Conservation (phyloP, 2,329 filamentous ascomycete species). For the Monilinia polystroma region DNA sequence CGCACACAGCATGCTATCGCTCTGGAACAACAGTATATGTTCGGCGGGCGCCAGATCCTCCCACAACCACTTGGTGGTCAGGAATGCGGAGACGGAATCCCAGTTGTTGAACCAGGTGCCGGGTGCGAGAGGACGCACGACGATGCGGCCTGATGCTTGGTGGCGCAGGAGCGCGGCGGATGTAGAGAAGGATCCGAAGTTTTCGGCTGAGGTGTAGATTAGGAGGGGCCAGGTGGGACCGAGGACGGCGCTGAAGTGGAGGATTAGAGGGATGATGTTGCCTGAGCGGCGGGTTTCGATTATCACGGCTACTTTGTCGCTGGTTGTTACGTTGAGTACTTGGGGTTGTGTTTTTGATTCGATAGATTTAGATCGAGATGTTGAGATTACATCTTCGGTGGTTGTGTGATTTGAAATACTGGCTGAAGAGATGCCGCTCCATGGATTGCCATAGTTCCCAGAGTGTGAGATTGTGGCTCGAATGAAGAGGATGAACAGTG, state of each 20-base stretch:
- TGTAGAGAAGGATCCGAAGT: conserved; percentile 38
- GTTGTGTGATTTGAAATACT: background rate
- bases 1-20: conserved; percentile 41
- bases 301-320: conserved; percentile 42
- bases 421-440: background rate
- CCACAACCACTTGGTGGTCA: conserved; percentile 41
- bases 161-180: conserved; percentile 43
- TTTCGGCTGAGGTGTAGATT: conserved; percentile 42
- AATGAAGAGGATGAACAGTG: conserved; percentile 11
- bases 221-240: conserved; percentile 48
- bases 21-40: conserved; percentile 41
- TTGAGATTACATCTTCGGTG: background rate
- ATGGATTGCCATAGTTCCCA: background rate
- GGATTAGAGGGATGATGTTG: conserved; percentile 42
- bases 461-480: conserved; percentile 13
- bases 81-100: conserved; percentile 41
- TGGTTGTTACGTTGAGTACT: conserved; percentile 32
- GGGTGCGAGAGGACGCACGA: conserved; percentile 43
- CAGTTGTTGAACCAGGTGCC: conserved; percentile 41
- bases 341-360: conserved; percentile 8
- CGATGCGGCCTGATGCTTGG: conserved; percentile 39
- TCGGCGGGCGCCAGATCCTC: conserved; percentile 39
- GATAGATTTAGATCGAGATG: background rate
- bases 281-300: conserved; percentile 42
- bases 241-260: conserved; percentile 44